These are phyloP conservation scores for Penicillium macrosclerotiorum DNA, from an alignment of 495 filamentous ascomycete genomes.

Conservation along the genomic window DNA sequence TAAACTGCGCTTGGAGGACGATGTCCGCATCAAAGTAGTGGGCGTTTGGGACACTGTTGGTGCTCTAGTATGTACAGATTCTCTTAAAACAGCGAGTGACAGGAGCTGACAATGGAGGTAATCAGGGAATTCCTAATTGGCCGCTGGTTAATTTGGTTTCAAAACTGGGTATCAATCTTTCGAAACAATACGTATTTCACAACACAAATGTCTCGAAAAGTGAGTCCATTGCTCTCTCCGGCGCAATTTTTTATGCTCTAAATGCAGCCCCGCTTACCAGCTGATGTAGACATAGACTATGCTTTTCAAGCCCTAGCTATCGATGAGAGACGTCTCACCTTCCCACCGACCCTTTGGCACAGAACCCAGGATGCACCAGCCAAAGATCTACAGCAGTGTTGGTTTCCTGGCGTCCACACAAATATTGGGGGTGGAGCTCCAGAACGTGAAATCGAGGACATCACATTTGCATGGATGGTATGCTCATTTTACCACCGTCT, in stretches of 20 bases:
- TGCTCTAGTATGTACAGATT: conserved; percentile 4
- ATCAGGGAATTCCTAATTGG: conserved; percentile 6
- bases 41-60: conserved; percentile 64
- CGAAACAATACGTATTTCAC: not conserved
- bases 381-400: conserved; percentile 1
- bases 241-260: conserved; percentile 15
- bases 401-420: not conserved
- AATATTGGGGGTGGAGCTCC: not conserved
- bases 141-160: conserved; percentile 3
- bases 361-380: not conserved
- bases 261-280: conserved; percentile 5
- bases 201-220: conserved; percentile 19
- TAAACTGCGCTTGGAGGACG: not conserved
- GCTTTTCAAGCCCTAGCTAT: conserved; percentile 60
- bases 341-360: conserved; percentile 54
- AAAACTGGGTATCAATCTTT: not conserved
- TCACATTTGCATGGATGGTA: conserved; percentile 5
- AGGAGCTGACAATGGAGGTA: not conserved
- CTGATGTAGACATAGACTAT: conserved; percentile 38
- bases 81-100: too few species aligned
- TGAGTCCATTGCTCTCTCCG: conserved; percentile 23
- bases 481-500: not conserved
- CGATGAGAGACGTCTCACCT: conserved; percentile 52
- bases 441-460: not conserved
- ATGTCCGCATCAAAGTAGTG: conserved; percentile 33